phyloP scores from a whole-genome alignment of 2,329 filamentous ascomycete genomes.

The Cadophora sp. region DNA sequence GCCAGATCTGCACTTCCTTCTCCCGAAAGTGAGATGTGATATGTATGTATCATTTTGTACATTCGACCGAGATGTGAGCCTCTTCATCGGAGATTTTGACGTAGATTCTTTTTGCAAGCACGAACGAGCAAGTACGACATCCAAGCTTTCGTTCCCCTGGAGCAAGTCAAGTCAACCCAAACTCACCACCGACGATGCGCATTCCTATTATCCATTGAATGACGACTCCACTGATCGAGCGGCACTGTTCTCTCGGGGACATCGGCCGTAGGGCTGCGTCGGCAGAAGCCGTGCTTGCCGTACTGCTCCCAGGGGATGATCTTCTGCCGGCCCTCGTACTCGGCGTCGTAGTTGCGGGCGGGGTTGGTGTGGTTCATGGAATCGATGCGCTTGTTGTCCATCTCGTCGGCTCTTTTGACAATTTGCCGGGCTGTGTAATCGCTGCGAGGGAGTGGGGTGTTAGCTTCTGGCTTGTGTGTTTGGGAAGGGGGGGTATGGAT shows the following conservation, averaged over 20 bases:
- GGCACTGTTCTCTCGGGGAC: background rate
- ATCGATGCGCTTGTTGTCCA: background rate
- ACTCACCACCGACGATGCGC: background rate
- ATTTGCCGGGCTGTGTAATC: background rate
- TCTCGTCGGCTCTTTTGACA: background rate
- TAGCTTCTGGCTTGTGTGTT: too few relatives aligned
- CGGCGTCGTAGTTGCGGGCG: background rate
- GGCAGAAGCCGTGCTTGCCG: slow-evolving; percentile 4
- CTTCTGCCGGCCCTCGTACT: background rate
- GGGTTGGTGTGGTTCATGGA: slow-evolving; percentile 2
- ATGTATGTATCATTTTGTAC: background rate
- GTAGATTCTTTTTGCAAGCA: too few relatives aligned
- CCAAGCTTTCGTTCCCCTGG: too few relatives aligned
- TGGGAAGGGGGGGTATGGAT: background rate
- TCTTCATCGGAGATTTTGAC: background rate
- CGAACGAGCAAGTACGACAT: too few relatives aligned
- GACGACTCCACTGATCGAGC: background rate
- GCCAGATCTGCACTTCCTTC: background rate
- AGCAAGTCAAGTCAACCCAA: background rate
- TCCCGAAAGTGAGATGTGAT: background rate
- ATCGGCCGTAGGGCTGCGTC: background rate
- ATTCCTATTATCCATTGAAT: slow-evolving; percentile 1
- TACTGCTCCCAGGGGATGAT: background rate
- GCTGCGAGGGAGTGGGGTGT: background rate
- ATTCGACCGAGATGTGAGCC: background rate